Evolutionary conservation across 164 flowering plant genomes (phyloP), one percentile per base, ranked within the genome.

Genomic region (Malania oleifera): DNA sequence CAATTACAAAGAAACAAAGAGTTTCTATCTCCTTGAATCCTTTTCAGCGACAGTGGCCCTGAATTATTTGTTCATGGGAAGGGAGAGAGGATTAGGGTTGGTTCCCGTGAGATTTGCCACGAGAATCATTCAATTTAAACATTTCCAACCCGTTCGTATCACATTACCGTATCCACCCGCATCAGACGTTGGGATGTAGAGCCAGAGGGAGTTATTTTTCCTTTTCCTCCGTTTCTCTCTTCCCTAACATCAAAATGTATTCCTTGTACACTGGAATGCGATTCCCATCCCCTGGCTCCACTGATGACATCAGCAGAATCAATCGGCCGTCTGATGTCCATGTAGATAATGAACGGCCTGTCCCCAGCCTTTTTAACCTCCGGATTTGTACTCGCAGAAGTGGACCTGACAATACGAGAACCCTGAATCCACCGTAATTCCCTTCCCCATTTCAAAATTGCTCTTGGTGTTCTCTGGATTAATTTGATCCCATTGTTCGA

Each of bases 401-500:
- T 82, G 87, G 22, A 80, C 63, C 87, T 78, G 1, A 78, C 49
- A 26, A 52, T 82, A 82, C 8, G 68, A 67, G 60, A 78, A 82
- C 27, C 70, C 73, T 0, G 74, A 34, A 59, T 82, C 84, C 19
- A 78, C 74, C 11, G 64, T 38, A 82, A 74, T 1, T 47, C 35
- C 87, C 87, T 80, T 25, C 80, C 73, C 17, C n/a, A n/a, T n/a
- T n/a, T n/a, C n/a, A n/a, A 82, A 71, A 37, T 82, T 78, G 29
- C 34, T 70, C 7, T 66, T 54, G 57, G 2, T 46, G 56, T 58
- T 67, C 1, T 56, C 13, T 9, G 63, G 55, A 0, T 52, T 22
- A 19, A n/a, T 60, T 47, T 35, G 60, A 43, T 0, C 66, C 75
- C 63, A 67, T 61, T 2, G 64, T 44, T 11, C 79, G 56, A 25